phyloP scores from a whole-genome alignment of 257 asterid species.

The Ilex asprella region DNA sequence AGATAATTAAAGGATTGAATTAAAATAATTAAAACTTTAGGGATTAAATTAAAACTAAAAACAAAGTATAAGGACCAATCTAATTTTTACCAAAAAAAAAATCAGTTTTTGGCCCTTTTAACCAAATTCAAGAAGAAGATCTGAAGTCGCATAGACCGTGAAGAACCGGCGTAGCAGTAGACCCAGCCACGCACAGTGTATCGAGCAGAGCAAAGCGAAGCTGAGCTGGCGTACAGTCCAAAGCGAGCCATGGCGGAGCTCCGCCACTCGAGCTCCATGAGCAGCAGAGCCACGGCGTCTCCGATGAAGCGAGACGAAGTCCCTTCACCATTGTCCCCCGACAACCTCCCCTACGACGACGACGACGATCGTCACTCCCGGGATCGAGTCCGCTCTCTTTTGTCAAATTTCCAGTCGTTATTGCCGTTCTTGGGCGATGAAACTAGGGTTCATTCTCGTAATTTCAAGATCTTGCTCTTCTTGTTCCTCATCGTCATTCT shows the following conservation, averaged over 20 bases:
- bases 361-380: slow-evolving; percentile 67
- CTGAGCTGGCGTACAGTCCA: slow-evolving; percentile 93
- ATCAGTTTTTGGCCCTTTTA: too few species aligned
- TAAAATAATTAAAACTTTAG: too few species aligned
- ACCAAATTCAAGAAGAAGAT: too few species aligned
- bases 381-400: slow-evolving; percentile 61
- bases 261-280: slow-evolving; percentile 91
- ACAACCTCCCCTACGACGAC: slow-evolving; percentile 34
- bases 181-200: not conserved
- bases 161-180: too few species aligned
- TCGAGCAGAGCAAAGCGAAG: slow-evolving; percentile 14
- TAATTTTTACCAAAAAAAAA: too few species aligned
- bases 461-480: slow-evolving; percentile 56
- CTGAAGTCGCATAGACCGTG: too few species aligned
- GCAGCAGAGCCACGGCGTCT: slow-evolving; percentile 66
- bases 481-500: slow-evolving; percentile 37
- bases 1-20: too few species aligned
- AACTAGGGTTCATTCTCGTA: slow-evolving; percentile 44
- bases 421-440: slow-evolving; percentile 57
- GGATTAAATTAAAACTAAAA: too few species aligned
- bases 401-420: slow-evolving; percentile 31
- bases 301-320: slow-evolving; percentile 47
- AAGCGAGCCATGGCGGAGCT: slow-evolving; percentile 98
- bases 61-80: too few species aligned
- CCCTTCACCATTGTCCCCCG: slow-evolving; percentile 29